phyloP scores from a whole-genome alignment of 768 basidiomycete genomes.

The Auriscalpium microsporum region DNA sequence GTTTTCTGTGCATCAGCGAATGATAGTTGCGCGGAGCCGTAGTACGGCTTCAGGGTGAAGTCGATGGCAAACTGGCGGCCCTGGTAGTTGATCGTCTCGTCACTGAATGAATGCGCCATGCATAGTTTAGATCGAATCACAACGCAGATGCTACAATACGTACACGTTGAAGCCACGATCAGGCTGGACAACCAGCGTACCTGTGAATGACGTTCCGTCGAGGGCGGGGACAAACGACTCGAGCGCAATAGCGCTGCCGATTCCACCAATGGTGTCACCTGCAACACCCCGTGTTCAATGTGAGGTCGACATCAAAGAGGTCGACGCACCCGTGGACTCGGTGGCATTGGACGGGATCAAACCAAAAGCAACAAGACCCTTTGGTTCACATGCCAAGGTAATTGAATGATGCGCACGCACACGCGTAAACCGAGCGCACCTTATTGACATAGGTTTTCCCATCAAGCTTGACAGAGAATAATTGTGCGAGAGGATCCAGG shows the following conservation, averaged over 20 bases:
- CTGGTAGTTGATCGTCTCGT: slow-evolving; percentile 51
- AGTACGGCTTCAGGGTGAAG: slow-evolving; percentile 53
- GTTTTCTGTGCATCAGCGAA: slow-evolving; percentile 46
- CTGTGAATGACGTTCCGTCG: slow-evolving; percentile 33
- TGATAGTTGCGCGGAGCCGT: slow-evolving; percentile 32
- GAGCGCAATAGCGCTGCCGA: slow-evolving; percentile 54
- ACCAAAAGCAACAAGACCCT: slow-evolving; percentile 54
- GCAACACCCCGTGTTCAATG: neutral
- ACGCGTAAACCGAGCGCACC: slow-evolving; percentile 11
- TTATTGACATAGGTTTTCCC: slow-evolving; percentile 39
- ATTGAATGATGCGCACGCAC: neutral
- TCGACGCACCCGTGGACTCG: slow-evolving; percentile 36
- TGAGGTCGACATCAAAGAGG: neutral
- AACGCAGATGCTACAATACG: slow-evolving; percentile 9
- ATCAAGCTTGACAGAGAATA: slow-evolving; percentile 25
- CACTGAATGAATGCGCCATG: slow-evolving; percentile 28
- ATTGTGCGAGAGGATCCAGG: no score
- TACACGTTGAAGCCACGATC: slow-evolving; percentile 58
- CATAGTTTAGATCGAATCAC: neutral
- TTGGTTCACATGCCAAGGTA: slow-evolving; percentile 13
- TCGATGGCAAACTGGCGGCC: slow-evolving; percentile 53
- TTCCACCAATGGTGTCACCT: slow-evolving; percentile 51
- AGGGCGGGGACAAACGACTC: slow-evolving; percentile 34
- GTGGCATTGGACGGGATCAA: slow-evolving; percentile 48
- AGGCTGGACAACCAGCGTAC: slow-evolving; percentile 46